Conservation (phyloP, 257 asterid species). For the Salvia splendens region DNA sequence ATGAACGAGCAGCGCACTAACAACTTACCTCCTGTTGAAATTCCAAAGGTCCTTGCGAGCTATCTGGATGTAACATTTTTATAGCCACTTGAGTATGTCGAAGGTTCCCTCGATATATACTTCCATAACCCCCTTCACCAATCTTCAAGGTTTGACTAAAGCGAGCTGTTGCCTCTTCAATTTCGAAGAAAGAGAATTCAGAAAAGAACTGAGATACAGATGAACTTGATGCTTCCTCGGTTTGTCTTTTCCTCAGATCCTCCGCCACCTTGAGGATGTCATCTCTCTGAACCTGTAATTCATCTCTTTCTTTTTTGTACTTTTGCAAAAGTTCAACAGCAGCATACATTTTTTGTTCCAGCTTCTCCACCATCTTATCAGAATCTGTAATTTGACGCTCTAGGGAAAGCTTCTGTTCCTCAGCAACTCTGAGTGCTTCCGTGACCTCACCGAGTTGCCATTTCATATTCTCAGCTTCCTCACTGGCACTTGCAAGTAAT, state of each 20-base stretch:
- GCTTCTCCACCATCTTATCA: slow-evolving; percentile 56
- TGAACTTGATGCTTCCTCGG: slow-evolving; percentile 57
- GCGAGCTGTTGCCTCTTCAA: slow-evolving; percentile 68
- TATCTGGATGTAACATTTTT: slow-evolving; percentile 66
- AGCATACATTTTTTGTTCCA: slow-evolving; percentile 74
- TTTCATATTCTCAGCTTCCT: slow-evolving; percentile 59
- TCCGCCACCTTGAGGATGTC: slow-evolving; percentile 62
- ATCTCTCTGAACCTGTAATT: slow-evolving; percentile 67
- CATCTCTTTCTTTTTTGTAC: slow-evolving; percentile 79
- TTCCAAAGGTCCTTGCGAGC: slow-evolving; percentile 78
- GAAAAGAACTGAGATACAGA: slow-evolving; percentile 56
- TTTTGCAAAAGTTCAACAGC: slow-evolving; percentile 76
- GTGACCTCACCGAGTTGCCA: slow-evolving; percentile 44
- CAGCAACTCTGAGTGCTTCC: slow-evolving; percentile 52
- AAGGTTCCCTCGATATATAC: slow-evolving; percentile 68
- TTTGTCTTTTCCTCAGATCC: slow-evolving; percentile 54
- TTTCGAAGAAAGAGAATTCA: slow-evolving; percentile 70
- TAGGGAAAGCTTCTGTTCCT: slow-evolving; percentile 54
- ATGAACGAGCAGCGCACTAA: neutral
- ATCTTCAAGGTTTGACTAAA: slow-evolving; percentile 65
- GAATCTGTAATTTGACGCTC: slow-evolving; percentile 61
- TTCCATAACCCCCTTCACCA: slow-evolving; percentile 91
- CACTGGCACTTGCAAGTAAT: slow-evolving; percentile 53
- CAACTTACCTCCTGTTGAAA: slow-evolving; percentile 81
- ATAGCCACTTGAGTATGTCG: slow-evolving; percentile 83